Conservation (phyloP, 2,329 filamentous ascomycete genomes). For the Arthrinium puccinioides region DNA sequence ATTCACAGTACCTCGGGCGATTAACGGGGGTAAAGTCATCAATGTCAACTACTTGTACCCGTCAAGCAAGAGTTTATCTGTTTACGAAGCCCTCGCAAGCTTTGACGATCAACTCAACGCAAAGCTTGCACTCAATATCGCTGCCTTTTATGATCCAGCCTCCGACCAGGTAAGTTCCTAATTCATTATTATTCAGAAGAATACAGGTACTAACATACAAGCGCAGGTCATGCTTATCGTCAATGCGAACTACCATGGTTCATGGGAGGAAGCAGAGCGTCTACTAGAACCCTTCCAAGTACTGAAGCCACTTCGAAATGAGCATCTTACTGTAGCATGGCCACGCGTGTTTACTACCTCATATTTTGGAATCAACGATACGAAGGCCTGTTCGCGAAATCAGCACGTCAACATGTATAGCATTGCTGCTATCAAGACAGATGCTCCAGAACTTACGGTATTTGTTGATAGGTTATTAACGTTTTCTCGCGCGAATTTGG, state of each 20-base stretch:
- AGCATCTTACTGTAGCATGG: conserved; percentile 1
- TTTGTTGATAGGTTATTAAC: conserved; percentile 1
- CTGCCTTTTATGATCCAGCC: not conserved
- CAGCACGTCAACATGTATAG: conserved; percentile 7
- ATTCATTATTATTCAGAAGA: too few relatives aligned
- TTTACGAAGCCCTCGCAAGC: conserved; percentile 2
- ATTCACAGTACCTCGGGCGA: not conserved
- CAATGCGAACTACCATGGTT: conserved; percentile 4
- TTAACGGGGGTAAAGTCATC: conserved; percentile 6
- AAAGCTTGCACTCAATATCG: conserved; percentile 2
- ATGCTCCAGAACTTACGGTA: not conserved
- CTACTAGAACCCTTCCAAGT: conserved; percentile 1
- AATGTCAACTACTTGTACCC: conserved; percentile 6
- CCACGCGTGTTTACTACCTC: conserved; percentile 3
- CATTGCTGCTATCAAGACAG: conserved; percentile 1
- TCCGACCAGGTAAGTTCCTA: conserved; percentile 1
- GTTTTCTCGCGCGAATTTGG: conserved; percentile 1
- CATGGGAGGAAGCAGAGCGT: not conserved
- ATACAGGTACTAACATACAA: not conserved
- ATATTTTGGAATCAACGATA: conserved; percentile 4
- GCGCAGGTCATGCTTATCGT: conserved; percentile 1
- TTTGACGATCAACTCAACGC: not conserved
- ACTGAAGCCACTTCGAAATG: not conserved
- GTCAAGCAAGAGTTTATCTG: not conserved
- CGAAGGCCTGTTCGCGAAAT: conserved; percentile 3